Base-by-base conservation (phyloP, 202 grass and related monocot species). In the Setaria viridis region DNA sequence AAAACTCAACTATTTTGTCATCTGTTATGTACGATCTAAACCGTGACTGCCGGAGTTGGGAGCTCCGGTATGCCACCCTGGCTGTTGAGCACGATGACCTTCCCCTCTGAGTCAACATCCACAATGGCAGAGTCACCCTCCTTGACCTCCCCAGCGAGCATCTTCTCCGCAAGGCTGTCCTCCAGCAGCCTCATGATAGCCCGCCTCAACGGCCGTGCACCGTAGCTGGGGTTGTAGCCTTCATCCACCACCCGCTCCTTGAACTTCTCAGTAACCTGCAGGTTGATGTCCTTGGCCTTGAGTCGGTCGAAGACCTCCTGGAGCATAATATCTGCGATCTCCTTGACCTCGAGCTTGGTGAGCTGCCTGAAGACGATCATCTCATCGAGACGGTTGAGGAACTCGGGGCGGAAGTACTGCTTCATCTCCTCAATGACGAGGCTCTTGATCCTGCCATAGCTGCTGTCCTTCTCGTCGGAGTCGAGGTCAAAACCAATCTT, bases 301-400 rank as follows among this genome's bases (percentile, higher is more conserved):
- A 92, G 62, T 83, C 91, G 89, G 51, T 85, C 74, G 3, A 97
- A 69, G 33, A 97, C 84, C 85, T 97, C 94, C 80, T 92, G 88
- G 16, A 97, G 80, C 94, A 97, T 92, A 21, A 97, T 97, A 12
- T 92, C 89, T 0, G 85, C 94, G 12, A 97, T 97, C 58, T 97
- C 94, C 80, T 94, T 97, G 7, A 94, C 91, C 64, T 97, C 94
- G 0, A 91, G 76, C 83, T 89, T 97, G 42, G 94, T 97, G 69
- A 94, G 87, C 71, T 97, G 94, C 74, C 94, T 90, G 89, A 94
- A 97, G 25, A 97, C 94, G 11, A 97, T 97, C 91, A 97, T 97
- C 87, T 97, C 94, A 32, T 97, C 91, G 0, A 94, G 83, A 42
- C 94, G 85, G 76, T 97, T 97, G 51, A 97, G 87, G 62, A 97